Conservation (phyloP, 805 yeast species). For the Hanseniaspora opuntiae region DNA sequence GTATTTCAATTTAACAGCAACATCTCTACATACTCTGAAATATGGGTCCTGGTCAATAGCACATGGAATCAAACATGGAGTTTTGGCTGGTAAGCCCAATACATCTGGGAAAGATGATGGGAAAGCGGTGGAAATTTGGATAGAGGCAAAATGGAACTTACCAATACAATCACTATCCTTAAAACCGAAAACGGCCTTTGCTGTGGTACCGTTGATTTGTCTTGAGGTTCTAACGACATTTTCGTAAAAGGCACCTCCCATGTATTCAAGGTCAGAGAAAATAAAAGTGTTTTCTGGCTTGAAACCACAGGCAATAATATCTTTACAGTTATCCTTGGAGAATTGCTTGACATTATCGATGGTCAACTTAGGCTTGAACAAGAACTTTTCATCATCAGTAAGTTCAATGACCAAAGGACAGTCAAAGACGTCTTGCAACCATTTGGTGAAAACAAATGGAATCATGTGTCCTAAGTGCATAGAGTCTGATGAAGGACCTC, state of each 20-base stretch:
- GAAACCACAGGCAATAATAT: slow-evolving; percentile 87
- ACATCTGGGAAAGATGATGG: slow-evolving; percentile 93
- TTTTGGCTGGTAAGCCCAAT: slow-evolving; percentile 70
- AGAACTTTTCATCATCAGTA: slow-evolving; percentile 93
- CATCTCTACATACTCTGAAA: slow-evolving; percentile 94
- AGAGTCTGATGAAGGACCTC: slow-evolving; percentile 90
- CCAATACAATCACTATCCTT: slow-evolving; percentile 91
- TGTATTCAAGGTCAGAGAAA: slow-evolving; percentile 80
- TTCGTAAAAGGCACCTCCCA: slow-evolving; percentile 89
- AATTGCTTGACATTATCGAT: slow-evolving; percentile 76
- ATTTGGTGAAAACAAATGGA: slow-evolving; percentile 88
- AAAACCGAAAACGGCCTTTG: slow-evolving; percentile 93
- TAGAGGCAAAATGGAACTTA: slow-evolving; percentile 83
- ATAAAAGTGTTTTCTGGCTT: slow-evolving; percentile 89
- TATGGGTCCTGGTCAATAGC: slow-evolving; percentile 99
- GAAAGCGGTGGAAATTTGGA: slow-evolving; percentile 92
- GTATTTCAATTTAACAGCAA: slow-evolving; percentile 81
- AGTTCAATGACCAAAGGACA: slow-evolving; percentile 86
- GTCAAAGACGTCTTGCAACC: slow-evolving; percentile 96
- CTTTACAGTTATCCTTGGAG: slow-evolving; percentile 75
- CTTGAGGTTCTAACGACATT: slow-evolving; percentile 85
- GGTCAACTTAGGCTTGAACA: slow-evolving; percentile 81
- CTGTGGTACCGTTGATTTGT: slow-evolving; percentile 93
- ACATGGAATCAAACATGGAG: slow-evolving; percentile 95
- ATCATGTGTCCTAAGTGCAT: slow-evolving; percentile 96